These are phyloP conservation scores for Pachyrhizus erosus DNA, from an alignment of 306 rosid species.

Conservation along the genomic window DNA sequence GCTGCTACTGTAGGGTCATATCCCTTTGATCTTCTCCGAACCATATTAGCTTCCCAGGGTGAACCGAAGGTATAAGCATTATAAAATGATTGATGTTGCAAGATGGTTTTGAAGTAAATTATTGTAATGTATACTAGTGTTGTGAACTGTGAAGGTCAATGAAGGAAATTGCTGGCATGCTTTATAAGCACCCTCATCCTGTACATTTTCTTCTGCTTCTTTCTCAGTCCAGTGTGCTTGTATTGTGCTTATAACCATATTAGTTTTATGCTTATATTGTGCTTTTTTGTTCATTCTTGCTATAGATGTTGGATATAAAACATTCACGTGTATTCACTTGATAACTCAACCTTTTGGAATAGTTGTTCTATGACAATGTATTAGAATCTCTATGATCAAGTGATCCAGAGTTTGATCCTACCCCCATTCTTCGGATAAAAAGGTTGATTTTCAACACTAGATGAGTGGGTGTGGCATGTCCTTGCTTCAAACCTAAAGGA, in stretches of 20 bases:
- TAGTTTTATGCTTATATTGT: not conserved
- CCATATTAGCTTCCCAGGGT: constrained; percentile 97
- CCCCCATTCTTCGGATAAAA: not conserved
- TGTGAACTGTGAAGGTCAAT: not conserved
- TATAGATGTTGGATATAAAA: not conserved
- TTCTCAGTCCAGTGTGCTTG: not conserved
- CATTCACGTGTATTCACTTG: not conserved
- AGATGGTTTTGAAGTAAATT: constrained; percentile 16
- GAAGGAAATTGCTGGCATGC: constrained; percentile 4
- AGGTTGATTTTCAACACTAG: not conserved
- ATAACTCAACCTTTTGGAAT: not conserved
- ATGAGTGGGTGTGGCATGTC: not conserved
- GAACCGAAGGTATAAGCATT: constrained; percentile 84
- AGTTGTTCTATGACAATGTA: not conserved
- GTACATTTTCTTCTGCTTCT: not conserved
- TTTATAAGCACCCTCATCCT: not conserved
- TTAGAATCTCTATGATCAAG: not conserved
- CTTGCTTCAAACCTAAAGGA: not conserved
- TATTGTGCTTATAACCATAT: too few relatives aligned
- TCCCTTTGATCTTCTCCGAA: constrained; percentile 99
- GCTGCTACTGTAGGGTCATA: constrained; percentile 95
- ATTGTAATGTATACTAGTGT: constrained; percentile 10
- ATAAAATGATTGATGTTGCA: constrained; percentile 4
- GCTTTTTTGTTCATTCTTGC: constrained; percentile 21
- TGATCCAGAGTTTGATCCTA: not conserved